A percentile compares a stretch with the other conserved stretches of the same genome.
phyloP scores from a whole-genome alignment of 148 eudicot genomes.

The Fagopyrum tataricum region DNA sequence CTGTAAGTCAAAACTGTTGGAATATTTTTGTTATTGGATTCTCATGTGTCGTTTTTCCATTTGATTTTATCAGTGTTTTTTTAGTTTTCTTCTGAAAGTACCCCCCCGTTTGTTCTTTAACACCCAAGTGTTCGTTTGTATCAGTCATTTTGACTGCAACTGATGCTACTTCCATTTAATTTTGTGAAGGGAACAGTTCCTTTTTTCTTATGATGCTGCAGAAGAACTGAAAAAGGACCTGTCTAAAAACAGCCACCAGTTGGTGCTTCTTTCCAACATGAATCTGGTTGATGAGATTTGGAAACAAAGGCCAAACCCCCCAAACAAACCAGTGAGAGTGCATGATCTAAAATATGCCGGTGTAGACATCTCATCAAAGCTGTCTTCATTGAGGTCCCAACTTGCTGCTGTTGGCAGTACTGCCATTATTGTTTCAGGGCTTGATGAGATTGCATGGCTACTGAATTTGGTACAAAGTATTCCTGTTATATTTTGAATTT shows the following conservation, averaged over 20 bases:
- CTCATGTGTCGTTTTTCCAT: not conserved
- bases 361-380: conserved; percentile 59
- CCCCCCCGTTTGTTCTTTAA: not conserved
- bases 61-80: not conserved
- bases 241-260: conserved; percentile 65
- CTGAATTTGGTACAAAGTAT: conserved; percentile 66
- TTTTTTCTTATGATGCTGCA: conserved; percentile 89
- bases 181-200: conserved; percentile 96
- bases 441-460: conserved; percentile 95
- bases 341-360: conserved; percentile 94
- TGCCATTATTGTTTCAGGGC: conserved; percentile 76
- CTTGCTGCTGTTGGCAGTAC: conserved; percentile 56
- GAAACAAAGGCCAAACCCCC: conserved; percentile 83
- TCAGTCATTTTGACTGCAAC: conserved; percentile 13
- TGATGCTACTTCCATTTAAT: conserved; percentile 47
- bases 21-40: not conserved
- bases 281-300: conserved; percentile 94
- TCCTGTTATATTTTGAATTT: not conserved
- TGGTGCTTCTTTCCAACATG: conserved; percentile 61
- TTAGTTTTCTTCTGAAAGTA: not conserved
- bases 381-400: conserved; percentile 71
- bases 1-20: conserved; percentile 55
- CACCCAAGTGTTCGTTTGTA: not conserved
- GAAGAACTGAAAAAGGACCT: conserved; percentile 76
- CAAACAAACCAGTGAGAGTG: conserved; percentile 53